Evolutionary conservation across 805 yeast species (phyloP).

Genomic region (Candida parachauliodes): DNA sequence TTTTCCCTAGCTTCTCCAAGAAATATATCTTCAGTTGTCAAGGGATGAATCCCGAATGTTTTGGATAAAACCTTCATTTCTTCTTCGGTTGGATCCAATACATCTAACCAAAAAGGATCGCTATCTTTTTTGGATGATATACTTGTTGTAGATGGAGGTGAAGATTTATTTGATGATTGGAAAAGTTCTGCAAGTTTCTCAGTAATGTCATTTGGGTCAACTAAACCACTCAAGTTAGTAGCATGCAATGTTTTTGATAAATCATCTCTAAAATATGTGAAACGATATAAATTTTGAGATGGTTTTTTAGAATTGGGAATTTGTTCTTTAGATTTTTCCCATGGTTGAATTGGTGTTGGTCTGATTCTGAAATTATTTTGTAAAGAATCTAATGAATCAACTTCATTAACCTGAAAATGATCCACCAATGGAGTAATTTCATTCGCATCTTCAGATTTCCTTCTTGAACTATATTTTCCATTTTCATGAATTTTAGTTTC

Average conservation of each 20-base stretch:
- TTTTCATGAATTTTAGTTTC: conserved; percentile 6
- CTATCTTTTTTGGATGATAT: neutral
- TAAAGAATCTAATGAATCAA: conserved; percentile 37
- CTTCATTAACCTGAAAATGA: conserved; percentile 30
- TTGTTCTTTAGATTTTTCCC: conserved; percentile 45
- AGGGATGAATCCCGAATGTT: conserved; percentile 92
- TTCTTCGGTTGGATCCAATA: conserved; percentile 89
- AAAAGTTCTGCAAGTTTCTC: conserved; percentile 22
- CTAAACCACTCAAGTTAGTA: conserved; percentile 77
- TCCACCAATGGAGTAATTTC: conserved; percentile 29
- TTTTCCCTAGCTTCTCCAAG: conserved; percentile 93
- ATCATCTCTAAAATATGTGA: conserved; percentile 90
- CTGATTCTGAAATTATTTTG: conserved; percentile 51
- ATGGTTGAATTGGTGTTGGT: conserved; percentile 73
- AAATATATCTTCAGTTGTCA: conserved; percentile 92
- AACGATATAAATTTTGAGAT: conserved; percentile 45
- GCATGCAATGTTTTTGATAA: conserved; percentile 87
- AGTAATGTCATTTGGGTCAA: conserved; percentile 8
- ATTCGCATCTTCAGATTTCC: conserved; percentile 13
- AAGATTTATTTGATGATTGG: conserved; percentile 15
- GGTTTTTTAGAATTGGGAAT: conserved; percentile 18
- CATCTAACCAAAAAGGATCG: conserved; percentile 74
- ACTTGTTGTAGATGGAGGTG: conserved; percentile 11
- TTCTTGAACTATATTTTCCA: neutral
- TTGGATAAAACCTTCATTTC: conserved; percentile 91